Evolutionary conservation across 2,329 filamentous ascomycete species (phyloP).

Genomic region (Scedosporium apiospermum): DNA sequence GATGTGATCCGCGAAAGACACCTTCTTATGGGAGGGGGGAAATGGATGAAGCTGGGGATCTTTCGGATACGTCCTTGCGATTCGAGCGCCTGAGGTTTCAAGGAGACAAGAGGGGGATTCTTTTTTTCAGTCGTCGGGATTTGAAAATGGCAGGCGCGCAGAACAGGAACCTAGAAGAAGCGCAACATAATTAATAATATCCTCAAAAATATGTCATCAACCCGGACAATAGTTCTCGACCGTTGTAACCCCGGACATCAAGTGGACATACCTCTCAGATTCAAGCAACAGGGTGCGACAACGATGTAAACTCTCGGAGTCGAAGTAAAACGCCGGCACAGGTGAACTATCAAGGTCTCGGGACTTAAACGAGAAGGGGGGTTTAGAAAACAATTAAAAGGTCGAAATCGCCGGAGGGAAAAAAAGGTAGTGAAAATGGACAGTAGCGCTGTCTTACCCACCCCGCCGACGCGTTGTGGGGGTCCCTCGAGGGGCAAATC

Average conservation of each 20-base stretch:
- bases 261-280: neutral
- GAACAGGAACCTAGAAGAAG: neutral
- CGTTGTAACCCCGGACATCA: neutral
- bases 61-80: neutral
- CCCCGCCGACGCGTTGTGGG: neutral
- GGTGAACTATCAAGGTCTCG: neutral
- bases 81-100: neutral
- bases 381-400: neutral
- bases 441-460: neutral
- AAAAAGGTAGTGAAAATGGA: neutral
- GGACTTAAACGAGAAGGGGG: neutral
- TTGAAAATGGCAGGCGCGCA: neutral
- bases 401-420: neutral
- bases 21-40: neutral
- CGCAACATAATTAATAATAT: conserved; percentile 1
- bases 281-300: neutral
- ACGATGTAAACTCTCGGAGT: neutral
- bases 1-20: neutral
- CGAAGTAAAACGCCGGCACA: no score
- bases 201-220: neutral
- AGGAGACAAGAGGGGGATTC: neutral
- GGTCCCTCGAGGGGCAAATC: neutral
- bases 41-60: neutral
- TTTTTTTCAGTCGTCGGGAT: neutral
- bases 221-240: neutral